A percentile compares a stretch with the other conserved stretches of the same genome.
phyloP scores from a whole-genome alignment of 768 basidiomycete species.

The Tremella yokohamensis region DNA sequence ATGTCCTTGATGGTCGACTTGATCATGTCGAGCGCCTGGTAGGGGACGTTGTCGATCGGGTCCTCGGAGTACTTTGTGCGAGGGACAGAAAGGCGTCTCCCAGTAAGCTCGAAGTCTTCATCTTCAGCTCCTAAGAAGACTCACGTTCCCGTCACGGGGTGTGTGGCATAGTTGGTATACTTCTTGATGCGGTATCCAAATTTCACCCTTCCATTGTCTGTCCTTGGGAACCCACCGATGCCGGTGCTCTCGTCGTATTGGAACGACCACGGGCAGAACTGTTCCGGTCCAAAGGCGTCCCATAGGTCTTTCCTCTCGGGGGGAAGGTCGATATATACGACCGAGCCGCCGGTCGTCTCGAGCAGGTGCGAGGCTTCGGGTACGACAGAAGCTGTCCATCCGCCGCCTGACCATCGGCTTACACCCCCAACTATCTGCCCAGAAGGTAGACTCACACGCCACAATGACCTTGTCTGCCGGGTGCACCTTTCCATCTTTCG shows the following conservation, averaged over 20 bases:
- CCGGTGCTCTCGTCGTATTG: slow-evolving; percentile 6
- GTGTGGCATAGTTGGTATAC: slow-evolving; percentile 31
- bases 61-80: slow-evolving; percentile 22
- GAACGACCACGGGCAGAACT: slow-evolving; percentile 14
- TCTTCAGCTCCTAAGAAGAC: slow-evolving; percentile 6
- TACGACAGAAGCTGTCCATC: slow-evolving; percentile 30
- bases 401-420: slow-evolving; percentile 21
- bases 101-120: neutral
- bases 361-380: slow-evolving; percentile 20
- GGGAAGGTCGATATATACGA: slow-evolving; percentile 23
- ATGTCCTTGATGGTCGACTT: slow-evolving; percentile 19
- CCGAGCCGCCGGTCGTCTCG: slow-evolving; percentile 31
- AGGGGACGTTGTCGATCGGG: slow-evolving; percentile 23
- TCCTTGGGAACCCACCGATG: slow-evolving; percentile 18
- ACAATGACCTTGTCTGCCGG: slow-evolving; percentile 23
- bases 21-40: slow-evolving; percentile 23
- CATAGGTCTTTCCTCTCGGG: slow-evolving; percentile 25
- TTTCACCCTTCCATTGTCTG: slow-evolving; percentile 25
- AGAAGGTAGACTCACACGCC: slow-evolving; percentile 24
- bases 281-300: slow-evolving; percentile 13
- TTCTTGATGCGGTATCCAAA: slow-evolving; percentile 33
- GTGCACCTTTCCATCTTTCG: slow-evolving; percentile 27
- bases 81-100: slow-evolving; percentile 25
- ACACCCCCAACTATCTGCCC: neutral
- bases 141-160: slow-evolving; percentile 26